Percentiles rank a stretch among this genome's conserved stretches.
Conservation (phyloP, 371 early-diverging fungal genomes). For the Actinomortierella wolfii region DNA sequence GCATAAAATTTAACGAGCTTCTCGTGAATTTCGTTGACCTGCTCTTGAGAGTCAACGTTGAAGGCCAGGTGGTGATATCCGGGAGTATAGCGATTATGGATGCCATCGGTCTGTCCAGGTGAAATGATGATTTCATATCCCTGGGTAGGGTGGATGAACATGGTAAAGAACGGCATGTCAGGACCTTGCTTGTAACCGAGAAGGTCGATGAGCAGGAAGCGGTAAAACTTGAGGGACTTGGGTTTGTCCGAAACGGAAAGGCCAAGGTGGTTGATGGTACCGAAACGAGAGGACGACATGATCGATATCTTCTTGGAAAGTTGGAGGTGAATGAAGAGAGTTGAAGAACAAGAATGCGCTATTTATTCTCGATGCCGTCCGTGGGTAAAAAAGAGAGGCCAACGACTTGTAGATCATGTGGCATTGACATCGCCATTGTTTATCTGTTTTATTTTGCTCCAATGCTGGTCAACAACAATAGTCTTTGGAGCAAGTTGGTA, state of each 20-base stretch:
- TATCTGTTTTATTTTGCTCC: too few relatives aligned
- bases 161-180: conserved; percentile 20
- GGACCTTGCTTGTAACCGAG: conserved; percentile 21
- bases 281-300: conserved; percentile 7
- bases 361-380: too few relatives aligned
- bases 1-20: conserved; percentile 28
- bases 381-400: too few relatives aligned
- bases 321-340: too few relatives aligned
- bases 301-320: too few relatives aligned
- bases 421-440: too few relatives aligned
- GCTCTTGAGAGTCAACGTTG: conserved; percentile 10
- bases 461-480: too few relatives aligned
- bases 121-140: conserved; percentile 18
- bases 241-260: conserved; percentile 28
- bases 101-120: conserved; percentile 18
- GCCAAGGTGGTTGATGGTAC: conserved; percentile 20
- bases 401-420: too few relatives aligned
- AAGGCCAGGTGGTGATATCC: conserved; percentile 39
- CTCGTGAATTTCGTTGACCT: conserved; percentile 18
- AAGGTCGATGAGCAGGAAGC: conserved; percentile 21
- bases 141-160: conserved; percentile 6
- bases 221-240: conserved; percentile 26
- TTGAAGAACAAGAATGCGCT: too few relatives aligned
- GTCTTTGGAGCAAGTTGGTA: too few relatives aligned
- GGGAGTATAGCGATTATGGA: conserved; percentile 32